These are phyloP conservation scores for Linanthus parryae DNA, from an alignment of 148 eudicot genomes.

Conservation along the genomic window DNA sequence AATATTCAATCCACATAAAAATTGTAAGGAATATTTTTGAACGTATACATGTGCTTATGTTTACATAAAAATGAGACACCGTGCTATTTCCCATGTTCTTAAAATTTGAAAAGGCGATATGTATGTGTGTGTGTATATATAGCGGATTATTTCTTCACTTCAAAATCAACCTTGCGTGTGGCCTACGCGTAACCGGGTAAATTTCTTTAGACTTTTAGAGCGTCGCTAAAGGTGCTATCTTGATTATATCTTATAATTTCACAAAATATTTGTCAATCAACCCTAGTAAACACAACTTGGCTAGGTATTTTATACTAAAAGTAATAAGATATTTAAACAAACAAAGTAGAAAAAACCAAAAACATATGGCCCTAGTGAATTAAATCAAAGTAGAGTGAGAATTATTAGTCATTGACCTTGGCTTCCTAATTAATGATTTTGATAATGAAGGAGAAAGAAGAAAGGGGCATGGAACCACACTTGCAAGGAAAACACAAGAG, in stretches of 20 bases:
- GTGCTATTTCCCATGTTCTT: no score
- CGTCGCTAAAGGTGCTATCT: slow-evolving; percentile 1
- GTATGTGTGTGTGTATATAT: no score
- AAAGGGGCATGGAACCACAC: slow-evolving; percentile 27
- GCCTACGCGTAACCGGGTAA: slow-evolving; percentile 5
- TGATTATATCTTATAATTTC: background rate
- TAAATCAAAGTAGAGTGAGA: slow-evolving; percentile 12
- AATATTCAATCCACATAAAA: no score
- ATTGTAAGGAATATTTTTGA: no score
- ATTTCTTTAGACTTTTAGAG: background rate
- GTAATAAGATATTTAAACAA: background rate
- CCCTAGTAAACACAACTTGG: slow-evolving; percentile 20
- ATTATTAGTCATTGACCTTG: slow-evolving; percentile 35
- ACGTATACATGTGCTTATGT: no score
- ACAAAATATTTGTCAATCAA: background rate
- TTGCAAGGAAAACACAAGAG: slow-evolving; percentile 27
- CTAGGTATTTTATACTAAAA: slow-evolving; percentile 9
- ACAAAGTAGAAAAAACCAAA: slow-evolving; percentile 1
- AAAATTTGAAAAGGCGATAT: no score
- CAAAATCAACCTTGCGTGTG: no score
- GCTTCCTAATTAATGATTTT: slow-evolving; percentile 10
- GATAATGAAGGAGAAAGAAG: slow-evolving; percentile 6
- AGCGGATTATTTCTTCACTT: no score
- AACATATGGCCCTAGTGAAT: slow-evolving; percentile 9
- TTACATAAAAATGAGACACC: no score